Conservation (phyloP, 1,139 yeast species). For the Candida glucosophila region DNA sequence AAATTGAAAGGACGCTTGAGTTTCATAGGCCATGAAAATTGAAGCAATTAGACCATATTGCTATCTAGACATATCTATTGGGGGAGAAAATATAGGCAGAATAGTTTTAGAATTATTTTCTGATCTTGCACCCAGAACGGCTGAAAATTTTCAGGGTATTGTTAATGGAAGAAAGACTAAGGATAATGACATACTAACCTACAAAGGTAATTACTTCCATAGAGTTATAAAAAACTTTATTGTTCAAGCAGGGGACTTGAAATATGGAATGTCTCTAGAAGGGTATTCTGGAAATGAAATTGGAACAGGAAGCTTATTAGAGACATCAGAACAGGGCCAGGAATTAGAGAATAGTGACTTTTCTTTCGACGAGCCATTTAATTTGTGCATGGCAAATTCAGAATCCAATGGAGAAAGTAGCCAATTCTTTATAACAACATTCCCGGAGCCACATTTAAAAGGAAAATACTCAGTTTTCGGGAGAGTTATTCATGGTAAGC, state of each 20-base stretch:
- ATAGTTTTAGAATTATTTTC: conserved; percentile 52
- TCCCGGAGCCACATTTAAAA: conserved; percentile 61
- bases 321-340: conserved; percentile 27
- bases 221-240: conserved; percentile 69
- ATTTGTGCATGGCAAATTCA: conserved; percentile 66
- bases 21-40: conserved; percentile 19
- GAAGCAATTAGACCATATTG: conserved; percentile 27
- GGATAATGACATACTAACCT: conserved; percentile 11
- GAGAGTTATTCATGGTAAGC: conserved; percentile 51
- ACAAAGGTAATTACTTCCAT: conserved; percentile 47
- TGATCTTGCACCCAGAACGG: conserved; percentile 51
- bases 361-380: conserved; percentile 38
- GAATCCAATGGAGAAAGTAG: conserved; percentile 59
- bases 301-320: conserved; percentile 51
- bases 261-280: conserved; percentile 19
- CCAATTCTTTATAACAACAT: conserved; percentile 74
- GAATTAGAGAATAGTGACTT: conserved; percentile 54
- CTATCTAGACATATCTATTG: conserved; percentile 52
- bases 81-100: conserved; percentile 44
- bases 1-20: not conserved
- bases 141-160: conserved; percentile 42
- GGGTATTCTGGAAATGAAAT: conserved; percentile 22
- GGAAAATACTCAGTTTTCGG: conserved; percentile 81
- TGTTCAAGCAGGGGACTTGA: conserved; percentile 68
- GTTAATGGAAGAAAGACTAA: conserved; percentile 29